phyloP scores from a whole-genome alignment of 768 basidiomycete species.

The Tephrocybe rancida region DNA sequence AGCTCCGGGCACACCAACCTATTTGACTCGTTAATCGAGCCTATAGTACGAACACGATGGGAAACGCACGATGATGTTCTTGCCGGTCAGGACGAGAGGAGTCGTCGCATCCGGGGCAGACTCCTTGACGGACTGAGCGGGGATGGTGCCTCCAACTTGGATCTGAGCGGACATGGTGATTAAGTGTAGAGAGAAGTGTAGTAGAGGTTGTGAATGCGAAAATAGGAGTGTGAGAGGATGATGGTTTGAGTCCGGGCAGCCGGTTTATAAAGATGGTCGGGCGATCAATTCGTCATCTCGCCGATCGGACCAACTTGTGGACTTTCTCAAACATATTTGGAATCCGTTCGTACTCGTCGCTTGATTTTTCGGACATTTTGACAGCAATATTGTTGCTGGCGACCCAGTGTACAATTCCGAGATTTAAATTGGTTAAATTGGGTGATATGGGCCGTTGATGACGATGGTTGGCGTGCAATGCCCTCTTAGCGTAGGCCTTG shows the following conservation, averaged over 20 bases:
- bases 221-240: neutral
- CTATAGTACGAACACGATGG: neutral
- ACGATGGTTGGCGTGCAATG: no score
- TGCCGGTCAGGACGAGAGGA: constrained; percentile 53
- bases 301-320: no score
- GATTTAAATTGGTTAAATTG: no score
- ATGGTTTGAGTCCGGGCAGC: neutral
- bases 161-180: constrained; percentile 34
- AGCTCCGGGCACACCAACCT: constrained; percentile 79
- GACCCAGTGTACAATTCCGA: neutral
- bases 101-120: constrained; percentile 44
- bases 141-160: constrained; percentile 50
- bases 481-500: no score
- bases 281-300: constrained; percentile 7
- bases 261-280: neutral
- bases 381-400: no score
- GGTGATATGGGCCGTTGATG: no score
- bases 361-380: neutral
- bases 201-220: neutral
- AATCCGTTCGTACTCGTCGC: no score
- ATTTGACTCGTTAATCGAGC: neutral
- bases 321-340: no score
- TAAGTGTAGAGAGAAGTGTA: neutral
- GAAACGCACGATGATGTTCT: constrained; percentile 61
- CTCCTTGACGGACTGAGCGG: constrained; percentile 59